Evolutionary conservation across 345 rosid species (phyloP).

Genomic region (Aquilaria sinensis): DNA sequence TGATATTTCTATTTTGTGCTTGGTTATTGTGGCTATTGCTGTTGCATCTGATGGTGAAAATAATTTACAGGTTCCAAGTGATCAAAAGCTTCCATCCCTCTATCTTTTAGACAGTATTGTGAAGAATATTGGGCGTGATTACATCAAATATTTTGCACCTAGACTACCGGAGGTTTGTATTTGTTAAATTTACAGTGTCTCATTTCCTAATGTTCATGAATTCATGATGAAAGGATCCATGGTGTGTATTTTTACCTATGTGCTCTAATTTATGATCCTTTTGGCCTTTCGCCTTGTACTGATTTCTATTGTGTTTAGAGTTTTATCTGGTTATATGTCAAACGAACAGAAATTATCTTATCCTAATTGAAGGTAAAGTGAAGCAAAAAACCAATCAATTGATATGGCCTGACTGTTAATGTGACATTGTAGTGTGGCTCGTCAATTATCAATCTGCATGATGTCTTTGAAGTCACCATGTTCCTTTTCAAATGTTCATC

Average conservation of each 20-base stretch:
- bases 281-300: too few relatives aligned
- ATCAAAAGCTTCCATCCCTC: conserved; percentile 96
- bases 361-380: background rate
- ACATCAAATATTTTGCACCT: conserved; percentile 77
- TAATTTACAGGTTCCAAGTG: conserved; percentile 92
- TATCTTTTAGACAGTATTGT: conserved; percentile 99
- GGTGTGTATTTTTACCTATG: too few relatives aligned
- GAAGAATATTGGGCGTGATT: conserved; percentile 92
- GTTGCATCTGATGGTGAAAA: conserved; percentile 35
- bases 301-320: too few relatives aligned
- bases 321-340: too few relatives aligned
- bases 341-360: too few relatives aligned
- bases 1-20: background rate
- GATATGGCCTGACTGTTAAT: too few relatives aligned
- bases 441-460: background rate
- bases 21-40: background rate
- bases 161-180: conserved; percentile 80
- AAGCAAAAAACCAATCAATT: too few relatives aligned
- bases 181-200: conserved; percentile 13
- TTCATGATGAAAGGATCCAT: too few relatives aligned
- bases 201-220: background rate
- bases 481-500: conserved; percentile 2
- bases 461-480: conserved; percentile 1
- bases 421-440: too few relatives aligned
- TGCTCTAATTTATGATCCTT: too few relatives aligned